Evolutionary conservation across 129 eudicot species (phyloP), one percentile per base, ranked within the genome.

Genomic region (Dittrichia graveolens): DNA sequence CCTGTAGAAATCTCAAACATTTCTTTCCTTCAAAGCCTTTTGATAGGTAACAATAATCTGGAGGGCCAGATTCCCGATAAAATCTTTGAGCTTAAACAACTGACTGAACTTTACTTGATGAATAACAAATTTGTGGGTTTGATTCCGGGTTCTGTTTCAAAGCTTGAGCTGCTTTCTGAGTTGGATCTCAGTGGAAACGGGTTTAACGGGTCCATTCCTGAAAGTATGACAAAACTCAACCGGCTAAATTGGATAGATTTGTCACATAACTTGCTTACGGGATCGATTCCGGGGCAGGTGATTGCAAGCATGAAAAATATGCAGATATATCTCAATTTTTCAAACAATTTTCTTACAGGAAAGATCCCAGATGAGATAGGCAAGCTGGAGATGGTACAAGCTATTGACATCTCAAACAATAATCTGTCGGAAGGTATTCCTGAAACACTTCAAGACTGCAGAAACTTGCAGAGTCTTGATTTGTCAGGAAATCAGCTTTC

Each of bases 391-490:
- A 90, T 90, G 97, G 89, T 88, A 9, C 87, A 94, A 67, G 83
- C 44, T 44, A 90, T 94, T 8, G 96, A 94, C 68, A 31, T 94
- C 49, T 90, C 99, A 7, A 84, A 86, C 75, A 90, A 94, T 69
- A 84, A 90, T 71, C 53, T 94, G 0, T 82, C 93, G 10, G 96
- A 96, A 34, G 69, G 76, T 19, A 79, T 94, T 50, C 92, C 97
- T 5, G 15, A 9, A 7, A 2, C 86, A 46, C 43, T 94, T 10
- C 75, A 56, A 76, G 65, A 83, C 69, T 94, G 99, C 76, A 78
- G 72, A 79, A 90, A 88, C 74, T 65, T 93, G 81, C 66, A 81
- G 65, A 41, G 74, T 40, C 86, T 93, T 38, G 89, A 92, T 74
- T 65, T 82, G 12, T 89, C 98, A 6, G 76, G 67, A 34, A 92